Base-by-base conservation (phyloP, 352 stramenopile genomes). In the Globisporangium rhizosaccharum region DNA sequence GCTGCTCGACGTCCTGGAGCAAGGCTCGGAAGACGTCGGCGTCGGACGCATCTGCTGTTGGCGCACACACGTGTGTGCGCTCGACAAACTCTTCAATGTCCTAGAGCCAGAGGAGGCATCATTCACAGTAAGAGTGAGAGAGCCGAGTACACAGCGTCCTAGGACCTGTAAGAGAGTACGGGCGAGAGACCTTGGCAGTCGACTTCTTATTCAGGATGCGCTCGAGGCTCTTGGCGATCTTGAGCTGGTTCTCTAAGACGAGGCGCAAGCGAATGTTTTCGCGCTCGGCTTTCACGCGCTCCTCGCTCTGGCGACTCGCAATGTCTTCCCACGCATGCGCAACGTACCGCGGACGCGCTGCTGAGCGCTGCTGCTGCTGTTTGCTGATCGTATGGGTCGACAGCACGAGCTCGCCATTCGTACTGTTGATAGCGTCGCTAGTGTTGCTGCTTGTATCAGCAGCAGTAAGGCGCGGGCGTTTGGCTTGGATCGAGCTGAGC, bases 221-320 rank as follows among this genome's bases (percentile, higher is more conserved):
- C 41, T 75, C 70, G 33, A 83, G 70, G 61, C 67, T 79, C 52
- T 73, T 76, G 37, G 70, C 76, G 48, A 87, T 71, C 66, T 85
- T 85, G 64, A 88, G 73, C 51, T 88, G 79, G 20, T 68, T 76
- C 53, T 87, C 76, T 37, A 88, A 60, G 33, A 83, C 67, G 11
- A 67, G 56, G 52, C 79, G 79, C 8, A 88, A 67, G 10, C 75
- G 66, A 17, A 73, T 68, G 53, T 88, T 88, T 58, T 88, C 79
- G 25, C 72, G 56, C 56, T 87, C 74, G 1, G 72, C 60, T 49
- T 86, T 76, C 37, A 77, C 62, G 57, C 70, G 63, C 52, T 79
- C 57, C 18, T 61, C 58, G 23, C 42, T 62, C 48, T 68, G 48
- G 30, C 56, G 44, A 18, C 39, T 53, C 17, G 56, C 56, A 18